Conservation (phyloP, 495 filamentous ascomycete species). For the Penicilliopsis zonata region DNA sequence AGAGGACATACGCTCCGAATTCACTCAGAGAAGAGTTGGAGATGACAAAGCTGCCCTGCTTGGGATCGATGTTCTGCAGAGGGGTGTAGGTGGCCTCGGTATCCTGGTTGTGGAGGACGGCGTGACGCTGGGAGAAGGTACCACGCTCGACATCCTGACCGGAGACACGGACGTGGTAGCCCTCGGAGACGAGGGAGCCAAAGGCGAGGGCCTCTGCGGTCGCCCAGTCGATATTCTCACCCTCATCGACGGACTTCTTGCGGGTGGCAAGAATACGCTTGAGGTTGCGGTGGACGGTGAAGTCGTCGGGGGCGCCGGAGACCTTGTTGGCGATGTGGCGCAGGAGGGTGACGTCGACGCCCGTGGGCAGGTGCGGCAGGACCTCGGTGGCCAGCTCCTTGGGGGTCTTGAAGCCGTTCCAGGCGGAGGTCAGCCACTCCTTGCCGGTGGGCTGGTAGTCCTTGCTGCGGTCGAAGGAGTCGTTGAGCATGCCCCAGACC, state of each 20-base stretch:
- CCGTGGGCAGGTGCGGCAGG: slow-evolving; percentile 82
- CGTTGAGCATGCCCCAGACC: slow-evolving; percentile 98
- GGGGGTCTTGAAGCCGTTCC: slow-evolving; percentile 98
- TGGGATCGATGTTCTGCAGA: slow-evolving; percentile 72
- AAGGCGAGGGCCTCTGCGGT: slow-evolving; percentile 96
- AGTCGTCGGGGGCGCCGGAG: slow-evolving; percentile 65
- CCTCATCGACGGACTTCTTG: slow-evolving; percentile 86
- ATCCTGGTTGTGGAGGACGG: slow-evolving; percentile 95
- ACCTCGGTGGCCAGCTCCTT: slow-evolving; percentile 95
- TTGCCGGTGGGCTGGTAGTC: slow-evolving; percentile 94
- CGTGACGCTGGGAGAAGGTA: slow-evolving; percentile 97
- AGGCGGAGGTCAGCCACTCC: slow-evolving; percentile 96
- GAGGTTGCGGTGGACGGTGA: slow-evolving; percentile 83
- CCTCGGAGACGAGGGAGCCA: slow-evolving; percentile 78
- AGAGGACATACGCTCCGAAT: slow-evolving; percentile 59
- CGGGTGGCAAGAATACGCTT: slow-evolving; percentile 89
- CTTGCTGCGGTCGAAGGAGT: slow-evolving; percentile 92
- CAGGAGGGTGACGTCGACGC: slow-evolving; percentile 55
- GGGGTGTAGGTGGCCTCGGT: slow-evolving; percentile 87
- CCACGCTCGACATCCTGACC: slow-evolving; percentile 99
- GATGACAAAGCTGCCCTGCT: slow-evolving; percentile 91
- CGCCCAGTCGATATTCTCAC: slow-evolving; percentile 93
- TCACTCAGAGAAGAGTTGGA: slow-evolving; percentile 95
- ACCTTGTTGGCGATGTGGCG: slow-evolving; percentile 71
- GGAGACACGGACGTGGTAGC: slow-evolving; percentile 91